Base-by-base conservation (phyloP, 768 basidiomycete genomes). In the Tylopilus sp. region DNA sequence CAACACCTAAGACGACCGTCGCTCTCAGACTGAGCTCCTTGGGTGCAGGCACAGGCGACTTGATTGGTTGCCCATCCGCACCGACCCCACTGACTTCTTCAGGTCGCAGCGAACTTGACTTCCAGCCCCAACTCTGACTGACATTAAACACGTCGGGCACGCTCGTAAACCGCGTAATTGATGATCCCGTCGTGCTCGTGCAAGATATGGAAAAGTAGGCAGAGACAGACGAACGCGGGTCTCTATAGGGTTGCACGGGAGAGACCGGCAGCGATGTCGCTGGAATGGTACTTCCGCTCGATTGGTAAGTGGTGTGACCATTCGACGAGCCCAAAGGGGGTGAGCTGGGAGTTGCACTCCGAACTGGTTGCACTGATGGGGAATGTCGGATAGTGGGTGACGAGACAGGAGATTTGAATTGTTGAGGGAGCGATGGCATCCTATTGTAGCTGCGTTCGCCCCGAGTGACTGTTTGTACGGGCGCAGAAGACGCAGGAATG, bases 81-180 rank as follows among this genome's bases (percentile, higher is more conserved):
- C 68, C 64, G 15, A 69, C 69, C 44, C 81, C 61, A 53, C 73
- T 61, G 59, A 78, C 75, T 50, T 65, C 81, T 47, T 82, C 79
- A 18, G 74, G 75, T 15, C 76, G 64, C 44, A 85, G 63, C 18
- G 79, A 78, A 51, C 75, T 77, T 47, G 77, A 79, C 71, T 92
- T 93, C 93, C 93, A 95, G 0, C 93, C 94, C 94, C 92, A 95
- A 56, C 88, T 91, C 74, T 94, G 91, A 53, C 83, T 83, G 40
- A 92, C 76, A 25, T 84, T 77, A 64, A 97, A 95, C 40, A 80
- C 76, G 62, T 97, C 94, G 1, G 94, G 94, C 3, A 85, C 80
- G 56, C 90, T 93, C 43, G 85, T 80, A 66, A 95, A 95, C 35
- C 84, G 77, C 47, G 90, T 93, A 63, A 92, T 76, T 26, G 85